phyloP scores from a whole-genome alignment of 2,329 filamentous ascomycete species.

The Ophiostoma quercus region DNA sequence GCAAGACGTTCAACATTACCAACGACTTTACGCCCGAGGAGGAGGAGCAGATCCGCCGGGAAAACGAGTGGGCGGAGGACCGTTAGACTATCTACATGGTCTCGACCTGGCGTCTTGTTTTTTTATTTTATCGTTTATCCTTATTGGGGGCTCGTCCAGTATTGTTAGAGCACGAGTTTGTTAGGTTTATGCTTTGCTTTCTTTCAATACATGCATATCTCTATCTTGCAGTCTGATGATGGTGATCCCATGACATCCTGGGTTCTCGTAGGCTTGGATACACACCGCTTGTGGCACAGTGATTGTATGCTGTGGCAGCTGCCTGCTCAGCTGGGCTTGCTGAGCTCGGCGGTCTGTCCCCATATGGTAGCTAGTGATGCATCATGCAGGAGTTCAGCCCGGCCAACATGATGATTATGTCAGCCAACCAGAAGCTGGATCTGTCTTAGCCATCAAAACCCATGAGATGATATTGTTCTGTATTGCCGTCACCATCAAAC shows the following conservation, averaged over 20 bases:
- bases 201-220: too few species aligned
- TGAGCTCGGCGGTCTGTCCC: not conserved
- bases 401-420: not conserved
- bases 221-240: too few species aligned
- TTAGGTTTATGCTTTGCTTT: not conserved
- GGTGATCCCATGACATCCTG: too few species aligned
- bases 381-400: constrained; percentile 11
- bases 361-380: not conserved
- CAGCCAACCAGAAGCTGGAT: not conserved
- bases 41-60: constrained; percentile 91
- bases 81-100: constrained; percentile 43
- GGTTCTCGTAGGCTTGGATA: too few species aligned
- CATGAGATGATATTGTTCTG: too few species aligned
- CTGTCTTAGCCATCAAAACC: too few species aligned
- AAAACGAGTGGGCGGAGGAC: constrained; percentile 90
- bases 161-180: too few species aligned
- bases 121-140: too few species aligned
- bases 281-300: not conserved
- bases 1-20: constrained; percentile 99
- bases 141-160: too few species aligned
- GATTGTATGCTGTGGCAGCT: not conserved
- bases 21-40: constrained; percentile 99
- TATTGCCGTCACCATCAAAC: too few species aligned
- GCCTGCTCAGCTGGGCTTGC: not conserved
- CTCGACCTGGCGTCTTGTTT: too few species aligned